These are phyloP conservation scores for Punctularia strigosozonata DNA, from an alignment of 768 basidiomycete genomes.

Conservation along the genomic window DNA sequence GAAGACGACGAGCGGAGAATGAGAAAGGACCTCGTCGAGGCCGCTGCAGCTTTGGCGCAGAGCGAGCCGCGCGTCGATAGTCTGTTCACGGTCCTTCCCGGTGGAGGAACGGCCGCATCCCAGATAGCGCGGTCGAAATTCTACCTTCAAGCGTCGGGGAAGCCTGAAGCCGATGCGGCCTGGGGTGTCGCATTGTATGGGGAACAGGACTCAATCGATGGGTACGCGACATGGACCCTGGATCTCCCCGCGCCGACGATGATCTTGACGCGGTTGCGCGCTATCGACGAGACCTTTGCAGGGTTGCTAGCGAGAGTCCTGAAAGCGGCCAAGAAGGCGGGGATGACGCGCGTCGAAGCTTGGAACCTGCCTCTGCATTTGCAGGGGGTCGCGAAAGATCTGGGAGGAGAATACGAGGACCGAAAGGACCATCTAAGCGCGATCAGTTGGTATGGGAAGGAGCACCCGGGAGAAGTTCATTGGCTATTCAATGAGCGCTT, in stretches of 20 bases:
- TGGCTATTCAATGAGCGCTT: conserved; percentile 44
- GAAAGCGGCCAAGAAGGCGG: conserved; percentile 21
- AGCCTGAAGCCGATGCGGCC: conserved; percentile 7
- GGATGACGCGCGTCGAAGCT: conserved; percentile 28
- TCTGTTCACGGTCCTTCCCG: conserved; percentile 30
- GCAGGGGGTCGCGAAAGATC: conserved; percentile 11
- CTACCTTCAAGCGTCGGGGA: conserved; percentile 9
- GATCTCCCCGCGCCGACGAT: conserved; percentile 25
- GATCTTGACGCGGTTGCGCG: conserved; percentile 31
- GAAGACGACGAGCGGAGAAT: conserved; percentile 27
- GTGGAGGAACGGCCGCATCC: conserved; percentile 35
- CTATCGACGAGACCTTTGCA: conserved; percentile 18
- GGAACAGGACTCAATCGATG: conserved; percentile 3
- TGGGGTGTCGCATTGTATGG: conserved; percentile 19
- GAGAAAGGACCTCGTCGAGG: conserved; percentile 17
- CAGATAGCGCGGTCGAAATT: conserved; percentile 22
- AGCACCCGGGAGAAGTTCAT: conserved; percentile 18
- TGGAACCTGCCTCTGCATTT: conserved; percentile 33
- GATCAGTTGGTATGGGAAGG: conserved; percentile 39
- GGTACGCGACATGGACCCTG: conserved; percentile 34
- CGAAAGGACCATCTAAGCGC: conserved; percentile 29
- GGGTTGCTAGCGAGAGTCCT: conserved; percentile 23
- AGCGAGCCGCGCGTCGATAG: conserved; percentile 4
- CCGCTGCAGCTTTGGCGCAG: conserved; percentile 6
- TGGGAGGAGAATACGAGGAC: conserved; percentile 20